Conservation (phyloP, 2,329 filamentous ascomycete genomes). For the Arthrinium puccinioides region DNA sequence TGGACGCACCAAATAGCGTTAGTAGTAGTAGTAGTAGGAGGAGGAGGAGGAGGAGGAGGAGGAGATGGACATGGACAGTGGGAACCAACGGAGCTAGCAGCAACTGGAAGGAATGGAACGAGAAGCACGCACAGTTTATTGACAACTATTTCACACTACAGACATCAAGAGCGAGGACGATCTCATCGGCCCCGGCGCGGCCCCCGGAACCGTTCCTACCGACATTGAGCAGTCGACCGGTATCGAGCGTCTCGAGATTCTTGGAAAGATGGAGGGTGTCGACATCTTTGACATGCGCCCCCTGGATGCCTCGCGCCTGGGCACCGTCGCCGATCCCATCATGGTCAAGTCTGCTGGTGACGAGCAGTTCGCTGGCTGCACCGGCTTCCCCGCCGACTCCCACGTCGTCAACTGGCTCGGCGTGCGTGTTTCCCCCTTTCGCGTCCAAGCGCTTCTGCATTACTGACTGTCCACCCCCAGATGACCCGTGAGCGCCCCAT, state of each 20-base stretch:
- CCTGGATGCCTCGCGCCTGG: constrained; percentile 81
- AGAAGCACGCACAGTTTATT: no score
- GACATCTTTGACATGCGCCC: constrained; percentile 99
- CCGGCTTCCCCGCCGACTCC: constrained; percentile 85
- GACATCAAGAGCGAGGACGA: constrained; percentile 80
- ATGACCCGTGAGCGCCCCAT: constrained; percentile 83
- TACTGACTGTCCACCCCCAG: no score
- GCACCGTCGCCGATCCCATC: constrained; percentile 90
- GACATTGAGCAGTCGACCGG: constrained; percentile 94
- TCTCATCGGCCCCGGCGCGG: constrained; percentile 76
- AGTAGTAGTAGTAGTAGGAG: no score
- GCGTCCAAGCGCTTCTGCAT: constrained; percentile 7
- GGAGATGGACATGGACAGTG: constrained; percentile 3
- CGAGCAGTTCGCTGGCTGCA: constrained; percentile 96
- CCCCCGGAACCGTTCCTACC: constrained; percentile 77
- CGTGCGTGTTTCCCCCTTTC: constrained; percentile 53
- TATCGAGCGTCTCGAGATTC: constrained; percentile 95
- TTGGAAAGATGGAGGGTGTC: constrained; percentile 98
- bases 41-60: neutral
- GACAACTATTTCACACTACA: constrained; percentile 34
- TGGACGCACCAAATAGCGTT: neutral
- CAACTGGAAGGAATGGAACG: no score
- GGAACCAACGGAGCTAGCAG: no score
- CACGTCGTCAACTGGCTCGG: constrained; percentile 88
- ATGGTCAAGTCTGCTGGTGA: constrained; percentile 84